Conservation (phyloP, 1,284 basidiomycete genomes). For the Caloboletus firmus region DNA sequence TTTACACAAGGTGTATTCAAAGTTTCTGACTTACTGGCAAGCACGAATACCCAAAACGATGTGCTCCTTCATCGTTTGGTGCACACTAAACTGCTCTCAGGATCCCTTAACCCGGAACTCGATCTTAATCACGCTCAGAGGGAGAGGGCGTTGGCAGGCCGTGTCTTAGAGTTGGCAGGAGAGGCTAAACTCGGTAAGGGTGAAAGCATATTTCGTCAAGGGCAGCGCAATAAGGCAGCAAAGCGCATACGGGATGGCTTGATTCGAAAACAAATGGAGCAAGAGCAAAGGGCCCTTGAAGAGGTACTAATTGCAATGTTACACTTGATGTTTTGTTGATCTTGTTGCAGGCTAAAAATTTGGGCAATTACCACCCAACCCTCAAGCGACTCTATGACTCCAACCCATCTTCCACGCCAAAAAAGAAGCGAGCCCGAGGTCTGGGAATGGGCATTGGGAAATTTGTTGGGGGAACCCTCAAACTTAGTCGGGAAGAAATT, state of each 20-base stretch:
- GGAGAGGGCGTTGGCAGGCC: slow-evolving; percentile 69
- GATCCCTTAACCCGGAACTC: slow-evolving; percentile 61
- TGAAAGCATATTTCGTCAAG: slow-evolving; percentile 54
- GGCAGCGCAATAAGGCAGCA: slow-evolving; percentile 64
- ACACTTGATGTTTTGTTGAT: slow-evolving; percentile 2
- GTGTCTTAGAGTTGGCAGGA: slow-evolving; percentile 68
- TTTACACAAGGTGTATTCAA: neutral
- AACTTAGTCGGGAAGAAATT: slow-evolving; percentile 62
- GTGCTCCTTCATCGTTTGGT: slow-evolving; percentile 71
- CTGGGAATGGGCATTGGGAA: slow-evolving; percentile 76
- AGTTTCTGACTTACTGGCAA: slow-evolving; percentile 30
- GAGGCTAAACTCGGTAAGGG: slow-evolving; percentile 69
- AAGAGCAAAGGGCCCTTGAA: slow-evolving; percentile 53
- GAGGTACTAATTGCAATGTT: slow-evolving; percentile 47
- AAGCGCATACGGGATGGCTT: slow-evolving; percentile 72
- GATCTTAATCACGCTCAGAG: slow-evolving; percentile 62
- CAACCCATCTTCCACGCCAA: slow-evolving; percentile 29
- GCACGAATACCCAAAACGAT: slow-evolving; percentile 74
- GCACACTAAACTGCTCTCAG: slow-evolving; percentile 74
- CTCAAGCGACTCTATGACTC: slow-evolving; percentile 66
- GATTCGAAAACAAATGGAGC: slow-evolving; percentile 56
- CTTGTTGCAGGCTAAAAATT: slow-evolving; percentile 60
- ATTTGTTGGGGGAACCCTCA: slow-evolving; percentile 66
- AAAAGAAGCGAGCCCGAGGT: slow-evolving; percentile 58
- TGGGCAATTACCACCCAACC: slow-evolving; percentile 77